Evolutionary conservation across 768 basidiomycete genomes (phyloP), one percentile per base, ranked within the genome.

Genomic region (Serendipita indica): DNA sequence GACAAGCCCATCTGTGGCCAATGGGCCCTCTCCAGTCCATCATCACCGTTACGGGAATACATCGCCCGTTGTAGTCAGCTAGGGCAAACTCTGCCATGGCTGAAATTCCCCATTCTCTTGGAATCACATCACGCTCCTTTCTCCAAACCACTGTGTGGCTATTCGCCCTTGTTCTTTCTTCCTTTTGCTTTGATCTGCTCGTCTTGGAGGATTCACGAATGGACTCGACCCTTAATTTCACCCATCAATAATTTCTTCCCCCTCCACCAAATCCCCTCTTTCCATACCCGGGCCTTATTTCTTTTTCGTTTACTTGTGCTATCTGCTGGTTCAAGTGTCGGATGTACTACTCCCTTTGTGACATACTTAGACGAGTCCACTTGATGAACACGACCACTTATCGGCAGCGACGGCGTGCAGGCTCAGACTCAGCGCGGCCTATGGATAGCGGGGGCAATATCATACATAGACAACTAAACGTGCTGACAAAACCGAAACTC

Each of bases 21-120:
- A 43, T 43, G 18, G 6, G 41, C 41, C 16, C 18, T 5, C 1
- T 43, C 41, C 7, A n/a, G 41, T 54, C 10, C 49, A 54, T n/a
- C 49, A 54, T 54, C 49, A 54, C 30, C 49, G 49, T 28, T 54
- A 54, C 30, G 49, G 49, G 22, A 54, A 54, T 27, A 28, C 20
- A 22, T 54, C 49, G 16, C 49, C 49, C 22, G 49, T 54, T 22
- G 22, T 54, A 4, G 49, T 54, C 20, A 28, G 49, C 30, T 54
- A n/a, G 27, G 7, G 1, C 5, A 5, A 6, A 25, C 18, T 7
- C 41, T n/a, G 27, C 41, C 16, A 43, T 43, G 5, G 41, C 41
- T 43, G 41, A 18, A 25, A 43, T 43, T 43, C n/a, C n/a, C n/a
- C n/a, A n/a, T n/a, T n/a, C n/a, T n/a, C n/a, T n/a, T n/a, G n/a